A percentile compares a stretch with the other conserved stretches of the same genome.
Evolutionary conservation across 2,329 filamentous ascomycete species (phyloP).

Genomic region (Zasmidium citrigriseum): DNA sequence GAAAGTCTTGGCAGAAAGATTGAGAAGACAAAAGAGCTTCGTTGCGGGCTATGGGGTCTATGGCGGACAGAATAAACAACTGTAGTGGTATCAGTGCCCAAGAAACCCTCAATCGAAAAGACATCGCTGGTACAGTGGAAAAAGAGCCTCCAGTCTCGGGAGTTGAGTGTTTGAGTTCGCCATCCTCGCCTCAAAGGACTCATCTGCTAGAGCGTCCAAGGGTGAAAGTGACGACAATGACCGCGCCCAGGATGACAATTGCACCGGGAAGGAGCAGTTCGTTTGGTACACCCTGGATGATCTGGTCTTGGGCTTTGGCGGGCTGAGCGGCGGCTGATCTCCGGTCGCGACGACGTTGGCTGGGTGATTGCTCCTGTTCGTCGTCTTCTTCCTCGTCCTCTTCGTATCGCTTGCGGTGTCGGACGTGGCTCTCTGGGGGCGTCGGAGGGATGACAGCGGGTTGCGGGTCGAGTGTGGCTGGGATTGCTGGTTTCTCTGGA

Average conservation of each 20-base stretch:
- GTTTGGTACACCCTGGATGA: constrained; percentile 90
- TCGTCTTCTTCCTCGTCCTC: constrained; percentile 61
- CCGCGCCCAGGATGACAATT: constrained; percentile 90
- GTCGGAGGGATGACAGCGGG: constrained; percentile 52
- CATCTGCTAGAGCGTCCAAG: constrained; percentile 50
- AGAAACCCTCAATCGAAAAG: not conserved
- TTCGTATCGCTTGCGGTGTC: constrained; percentile 48
- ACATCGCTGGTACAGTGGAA: not conserved
- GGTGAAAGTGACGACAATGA: constrained; percentile 91
- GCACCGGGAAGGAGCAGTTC: constrained; percentile 90
- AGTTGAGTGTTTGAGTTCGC: not conserved
- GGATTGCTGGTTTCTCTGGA: constrained; percentile 82
- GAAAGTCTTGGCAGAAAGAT: not conserved
- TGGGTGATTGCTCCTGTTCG: constrained; percentile 45
- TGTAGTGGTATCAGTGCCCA: constrained; percentile 13
- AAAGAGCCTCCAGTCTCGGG: constrained; percentile 5
- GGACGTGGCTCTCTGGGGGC: constrained; percentile 52
- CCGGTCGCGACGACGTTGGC: constrained; percentile 30
- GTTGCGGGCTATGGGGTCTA: not conserved
- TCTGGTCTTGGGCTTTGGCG: constrained; percentile 65
- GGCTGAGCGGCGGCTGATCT: constrained; percentile 39
- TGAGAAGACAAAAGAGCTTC: not conserved
- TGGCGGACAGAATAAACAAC: not conserved
- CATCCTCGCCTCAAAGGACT: not conserved
- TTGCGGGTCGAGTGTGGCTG: constrained; percentile 61